Evolutionary conservation across 306 rosid genomes (phyloP).

Genomic region (Cyamopsis tetragonoloba): DNA sequence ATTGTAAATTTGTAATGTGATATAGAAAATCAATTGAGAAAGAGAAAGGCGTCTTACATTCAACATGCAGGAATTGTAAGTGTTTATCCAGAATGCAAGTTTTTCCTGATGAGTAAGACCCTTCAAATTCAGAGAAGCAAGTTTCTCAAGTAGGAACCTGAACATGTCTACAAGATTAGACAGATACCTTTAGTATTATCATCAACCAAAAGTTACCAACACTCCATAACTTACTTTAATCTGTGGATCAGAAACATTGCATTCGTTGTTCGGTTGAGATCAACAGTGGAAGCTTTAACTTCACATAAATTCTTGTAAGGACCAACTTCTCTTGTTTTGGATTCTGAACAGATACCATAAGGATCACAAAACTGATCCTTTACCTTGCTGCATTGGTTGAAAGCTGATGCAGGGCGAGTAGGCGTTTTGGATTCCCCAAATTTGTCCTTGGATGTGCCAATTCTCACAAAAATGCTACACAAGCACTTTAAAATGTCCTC

Average conservation of each 20-base stretch:
- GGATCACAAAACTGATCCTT: constrained; percentile 64
- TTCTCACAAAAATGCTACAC: constrained; percentile 60
- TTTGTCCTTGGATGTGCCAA: constrained; percentile 58
- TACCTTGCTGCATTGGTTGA: constrained; percentile 35
- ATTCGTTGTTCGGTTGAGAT: constrained; percentile 56
- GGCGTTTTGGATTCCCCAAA: constrained; percentile 36
- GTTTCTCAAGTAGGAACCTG: constrained; percentile 75
- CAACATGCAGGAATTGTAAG: constrained; percentile 83
- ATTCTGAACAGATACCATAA: constrained; percentile 53
- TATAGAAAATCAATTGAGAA: not conserved
- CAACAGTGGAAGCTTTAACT: constrained; percentile 58
- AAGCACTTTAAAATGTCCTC: constrained; percentile 79
- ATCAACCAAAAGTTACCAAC: constrained; percentile 1
- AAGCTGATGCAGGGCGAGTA: constrained; percentile 9
- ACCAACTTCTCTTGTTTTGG: constrained; percentile 54
- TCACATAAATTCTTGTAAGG: constrained; percentile 58
- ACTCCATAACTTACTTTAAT: constrained; percentile 59
- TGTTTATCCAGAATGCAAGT: constrained; percentile 98
- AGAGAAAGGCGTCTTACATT: constrained; percentile 52
- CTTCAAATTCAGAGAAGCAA: constrained; percentile 71
- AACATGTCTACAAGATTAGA: constrained; percentile 9
- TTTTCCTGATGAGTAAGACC: constrained; percentile 88
- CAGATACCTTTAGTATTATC: not conserved
- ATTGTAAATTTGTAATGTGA: not conserved
- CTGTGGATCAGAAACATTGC: constrained; percentile 61